phyloP scores from a whole-genome alignment of 345 rosid genomes.

The Pugionium cornutum region DNA sequence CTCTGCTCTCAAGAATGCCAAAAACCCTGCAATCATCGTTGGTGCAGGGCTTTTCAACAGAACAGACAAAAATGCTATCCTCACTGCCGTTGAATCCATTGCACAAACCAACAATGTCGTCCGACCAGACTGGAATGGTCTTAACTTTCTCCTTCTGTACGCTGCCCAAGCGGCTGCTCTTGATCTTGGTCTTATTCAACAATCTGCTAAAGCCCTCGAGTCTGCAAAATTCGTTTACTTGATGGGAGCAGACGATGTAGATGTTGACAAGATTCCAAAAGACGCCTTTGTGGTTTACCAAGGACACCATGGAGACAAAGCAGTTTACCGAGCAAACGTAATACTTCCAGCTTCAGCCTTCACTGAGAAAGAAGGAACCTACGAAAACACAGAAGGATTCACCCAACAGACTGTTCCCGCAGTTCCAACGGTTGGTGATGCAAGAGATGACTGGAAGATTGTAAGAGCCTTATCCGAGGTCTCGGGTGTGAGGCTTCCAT shows the following conservation, averaged over 20 bases:
- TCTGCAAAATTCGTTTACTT: slow-evolving; percentile 83
- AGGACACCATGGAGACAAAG: slow-evolving; percentile 93
- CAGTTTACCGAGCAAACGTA: slow-evolving; percentile 87
- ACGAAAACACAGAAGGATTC: slow-evolving; percentile 93
- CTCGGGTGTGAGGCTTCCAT: slow-evolving; percentile 71
- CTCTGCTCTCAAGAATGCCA: slow-evolving; percentile 65
- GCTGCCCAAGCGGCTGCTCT: slow-evolving; percentile 99
- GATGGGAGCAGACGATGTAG: slow-evolving; percentile 95
- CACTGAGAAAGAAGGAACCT: slow-evolving; percentile 93
- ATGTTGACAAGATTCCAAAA: slow-evolving; percentile 72
- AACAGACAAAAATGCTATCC: slow-evolving; percentile 71
- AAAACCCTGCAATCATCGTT: slow-evolving; percentile 86
- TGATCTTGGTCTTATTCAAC: slow-evolving; percentile 94
- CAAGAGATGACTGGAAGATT: slow-evolving; percentile 98
- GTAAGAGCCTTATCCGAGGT: slow-evolving; percentile 90
- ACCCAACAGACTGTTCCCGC: slow-evolving; percentile 91
- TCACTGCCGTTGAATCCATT: slow-evolving; percentile 71
- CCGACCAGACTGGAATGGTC: slow-evolving; percentile 92
- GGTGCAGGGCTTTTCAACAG: slow-evolving; percentile 91
- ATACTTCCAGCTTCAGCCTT: slow-evolving; percentile 91
- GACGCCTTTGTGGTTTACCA: slow-evolving; percentile 96
- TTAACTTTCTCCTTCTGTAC: slow-evolving; percentile 74
- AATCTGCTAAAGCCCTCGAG: slow-evolving; percentile 62
- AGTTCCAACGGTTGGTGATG: slow-evolving; percentile 96
- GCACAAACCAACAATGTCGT: slow-evolving; percentile 66